These are phyloP conservation scores for Cystobasidiaceae sp. DNA, from an alignment of 1,284 basidiomycete species.

Conservation along the genomic window DNA sequence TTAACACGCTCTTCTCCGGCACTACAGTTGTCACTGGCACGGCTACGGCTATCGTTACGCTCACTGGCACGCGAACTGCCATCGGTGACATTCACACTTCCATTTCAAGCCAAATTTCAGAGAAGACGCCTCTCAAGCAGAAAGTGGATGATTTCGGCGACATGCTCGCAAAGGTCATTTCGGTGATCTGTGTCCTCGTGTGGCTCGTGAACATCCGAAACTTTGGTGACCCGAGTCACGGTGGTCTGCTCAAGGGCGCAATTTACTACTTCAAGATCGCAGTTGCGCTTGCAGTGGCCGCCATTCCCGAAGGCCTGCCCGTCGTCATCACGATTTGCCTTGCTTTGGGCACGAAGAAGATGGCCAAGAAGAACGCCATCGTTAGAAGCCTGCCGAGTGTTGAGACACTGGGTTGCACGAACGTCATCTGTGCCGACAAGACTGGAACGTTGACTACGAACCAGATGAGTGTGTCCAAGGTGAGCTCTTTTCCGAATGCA, in stretches of 20 bases:
- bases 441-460: conserved; percentile 93
- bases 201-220: conserved; percentile 93
- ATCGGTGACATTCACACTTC: conserved; percentile 93
- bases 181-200: conserved; percentile 87
- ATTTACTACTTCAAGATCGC: conserved; percentile 98
- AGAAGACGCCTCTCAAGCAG: conserved; percentile 90
- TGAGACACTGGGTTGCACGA: conserved; percentile 91
- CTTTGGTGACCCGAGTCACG: conserved; percentile 86
- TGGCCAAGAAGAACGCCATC: conserved; percentile 96
- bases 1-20: conserved; percentile 88
- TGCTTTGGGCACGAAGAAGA: conserved; percentile 91
- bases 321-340: conserved; percentile 95
- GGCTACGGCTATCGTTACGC: conserved; percentile 75
- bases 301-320: conserved; percentile 90
- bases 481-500: conserved; percentile 47
- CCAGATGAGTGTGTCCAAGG: conserved; percentile 88
- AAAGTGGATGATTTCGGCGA: conserved; percentile 96
- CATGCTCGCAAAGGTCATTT: conserved; percentile 89
- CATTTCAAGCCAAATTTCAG: conserved; percentile 73
- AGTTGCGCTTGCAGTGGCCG: conserved; percentile 89
- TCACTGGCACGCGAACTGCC: conserved; percentile 77
- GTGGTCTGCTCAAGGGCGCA: conserved; percentile 80
- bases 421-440: conserved; percentile 96
- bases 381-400: conserved; percentile 92
- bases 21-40: conserved; percentile 89